phyloP scores from a whole-genome alignment of 73 alveolate species.

The Uronychia binucleata region DNA sequence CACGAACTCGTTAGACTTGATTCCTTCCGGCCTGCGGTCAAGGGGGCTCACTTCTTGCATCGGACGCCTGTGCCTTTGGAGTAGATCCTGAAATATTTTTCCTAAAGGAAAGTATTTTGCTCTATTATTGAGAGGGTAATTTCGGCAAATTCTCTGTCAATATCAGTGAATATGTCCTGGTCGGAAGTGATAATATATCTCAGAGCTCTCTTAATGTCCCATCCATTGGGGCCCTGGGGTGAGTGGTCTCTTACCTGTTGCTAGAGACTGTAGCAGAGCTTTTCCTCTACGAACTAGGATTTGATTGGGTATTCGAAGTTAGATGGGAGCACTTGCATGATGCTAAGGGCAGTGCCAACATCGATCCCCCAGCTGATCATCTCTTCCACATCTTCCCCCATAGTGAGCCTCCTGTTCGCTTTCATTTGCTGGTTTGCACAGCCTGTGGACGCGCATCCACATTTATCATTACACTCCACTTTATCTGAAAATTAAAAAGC shows the following conservation, averaged over 20 bases:
- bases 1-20: constrained; percentile 88
- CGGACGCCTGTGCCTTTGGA: constrained; percentile 97
- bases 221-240: constrained; percentile 55
- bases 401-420: constrained; percentile 64
- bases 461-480: constrained; percentile 82
- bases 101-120: constrained; percentile 55
- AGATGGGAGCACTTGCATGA: constrained; percentile 81
- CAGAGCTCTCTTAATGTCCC: constrained; percentile 85
- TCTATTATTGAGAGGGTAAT: constrained; percentile 66
- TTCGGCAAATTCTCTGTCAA: constrained; percentile 82
- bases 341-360: constrained; percentile 84
- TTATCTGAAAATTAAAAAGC: constrained; percentile 7
- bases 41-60: too few species aligned
- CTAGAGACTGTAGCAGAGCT: constrained; percentile 77
- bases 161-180: constrained; percentile 52
- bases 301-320: constrained; percentile 70
- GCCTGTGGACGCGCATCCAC: constrained; percentile 71
- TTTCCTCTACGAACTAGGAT: constrained; percentile 82
- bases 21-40: constrained; percentile 89
- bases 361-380: constrained; percentile 97
- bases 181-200: constrained; percentile 63
- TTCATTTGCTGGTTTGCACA: constrained; percentile 84
- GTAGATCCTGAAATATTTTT: constrained; percentile 83
- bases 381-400: constrained; percentile 88
- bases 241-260: constrained; percentile 37